A percentile compares a stretch with the other conserved stretches of the same genome.
These are phyloP conservation scores for Coelastrella sp. DNA, from an alignment of 139 green algal species.

Conservation along the genomic window DNA sequence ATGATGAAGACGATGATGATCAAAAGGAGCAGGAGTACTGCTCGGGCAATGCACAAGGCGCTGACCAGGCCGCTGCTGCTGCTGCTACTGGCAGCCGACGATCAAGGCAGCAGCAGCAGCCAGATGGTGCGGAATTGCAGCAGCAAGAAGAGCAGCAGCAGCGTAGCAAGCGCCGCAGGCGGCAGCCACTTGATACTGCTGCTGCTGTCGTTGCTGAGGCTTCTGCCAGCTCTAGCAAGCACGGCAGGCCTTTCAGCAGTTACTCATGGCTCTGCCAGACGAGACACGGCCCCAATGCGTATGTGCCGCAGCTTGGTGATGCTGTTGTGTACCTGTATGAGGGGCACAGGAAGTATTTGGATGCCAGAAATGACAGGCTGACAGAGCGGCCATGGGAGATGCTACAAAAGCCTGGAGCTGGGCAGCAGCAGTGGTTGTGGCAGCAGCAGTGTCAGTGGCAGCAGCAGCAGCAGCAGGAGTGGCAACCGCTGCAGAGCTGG, in stretches of 20 bases:
- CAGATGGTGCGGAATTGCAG: background rate
- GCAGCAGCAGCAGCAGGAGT: background rate
- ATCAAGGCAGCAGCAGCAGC: background rate
- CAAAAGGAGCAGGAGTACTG: background rate
- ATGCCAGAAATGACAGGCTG: constrained; percentile 55
- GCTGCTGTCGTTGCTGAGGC: background rate
- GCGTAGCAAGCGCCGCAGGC: background rate
- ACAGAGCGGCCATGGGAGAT: constrained; percentile 58
- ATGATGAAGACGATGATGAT: constrained; percentile 17
- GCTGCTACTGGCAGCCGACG: background rate
- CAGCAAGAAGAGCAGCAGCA: background rate
- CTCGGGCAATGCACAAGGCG: no score
- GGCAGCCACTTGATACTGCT: background rate
- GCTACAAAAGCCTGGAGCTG: background rate
- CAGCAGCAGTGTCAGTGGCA: constrained; percentile 20
- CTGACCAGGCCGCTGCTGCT: background rate
- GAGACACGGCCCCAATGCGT: constrained; percentile 52
- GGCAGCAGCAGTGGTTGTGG: constrained; percentile 25
- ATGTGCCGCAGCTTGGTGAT: constrained; percentile 78
- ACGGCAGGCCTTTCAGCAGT: background rate
- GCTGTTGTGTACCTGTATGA: constrained; percentile 76
- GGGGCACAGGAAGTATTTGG: constrained; percentile 60
- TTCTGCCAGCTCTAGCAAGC: background rate
- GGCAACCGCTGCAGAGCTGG: background rate
- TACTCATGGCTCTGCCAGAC: constrained; percentile 65